phyloP scores from a whole-genome alignment of 441 rosid species.

The Aquilaria agallochum region DNA sequence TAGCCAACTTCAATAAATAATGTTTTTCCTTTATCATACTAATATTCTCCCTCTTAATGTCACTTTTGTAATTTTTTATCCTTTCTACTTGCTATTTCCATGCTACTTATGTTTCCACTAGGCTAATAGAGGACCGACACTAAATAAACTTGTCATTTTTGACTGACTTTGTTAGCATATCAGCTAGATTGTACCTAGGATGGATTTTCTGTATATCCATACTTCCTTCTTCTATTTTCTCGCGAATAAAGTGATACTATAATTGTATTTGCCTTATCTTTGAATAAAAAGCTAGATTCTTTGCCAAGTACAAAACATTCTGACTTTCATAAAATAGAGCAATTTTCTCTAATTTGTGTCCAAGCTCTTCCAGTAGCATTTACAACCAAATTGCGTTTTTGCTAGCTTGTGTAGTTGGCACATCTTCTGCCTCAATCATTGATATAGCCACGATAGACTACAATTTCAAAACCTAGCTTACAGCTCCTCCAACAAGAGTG shows the following conservation, averaged over 20 bases:
- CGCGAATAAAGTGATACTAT: neutral
- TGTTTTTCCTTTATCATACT: no score
- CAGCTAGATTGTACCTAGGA: neutral
- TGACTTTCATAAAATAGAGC: neutral
- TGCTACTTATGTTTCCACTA: neutral
- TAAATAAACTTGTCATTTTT: neutral
- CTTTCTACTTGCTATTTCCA: neutral
- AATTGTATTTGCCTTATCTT: neutral
- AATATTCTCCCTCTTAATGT: neutral
- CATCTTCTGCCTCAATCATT: no score
- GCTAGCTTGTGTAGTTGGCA: neutral
- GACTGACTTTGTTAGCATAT: neutral
- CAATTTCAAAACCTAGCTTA: slow-evolving; percentile 1
- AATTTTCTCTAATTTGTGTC: neutral
- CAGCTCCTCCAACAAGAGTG: neutral
- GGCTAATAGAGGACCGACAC: neutral
- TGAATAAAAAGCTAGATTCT: no score
- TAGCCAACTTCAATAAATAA: no score
- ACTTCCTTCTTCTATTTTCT: neutral
- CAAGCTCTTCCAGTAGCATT: neutral
- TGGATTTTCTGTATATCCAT: neutral
- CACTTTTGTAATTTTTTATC: neutral
- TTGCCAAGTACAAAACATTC: neutral
- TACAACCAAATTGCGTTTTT: neutral
- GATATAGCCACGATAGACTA: neutral